phyloP scores from a whole-genome alignment of 2,329 filamentous ascomycete genomes.

The Penicillium sp. region DNA sequence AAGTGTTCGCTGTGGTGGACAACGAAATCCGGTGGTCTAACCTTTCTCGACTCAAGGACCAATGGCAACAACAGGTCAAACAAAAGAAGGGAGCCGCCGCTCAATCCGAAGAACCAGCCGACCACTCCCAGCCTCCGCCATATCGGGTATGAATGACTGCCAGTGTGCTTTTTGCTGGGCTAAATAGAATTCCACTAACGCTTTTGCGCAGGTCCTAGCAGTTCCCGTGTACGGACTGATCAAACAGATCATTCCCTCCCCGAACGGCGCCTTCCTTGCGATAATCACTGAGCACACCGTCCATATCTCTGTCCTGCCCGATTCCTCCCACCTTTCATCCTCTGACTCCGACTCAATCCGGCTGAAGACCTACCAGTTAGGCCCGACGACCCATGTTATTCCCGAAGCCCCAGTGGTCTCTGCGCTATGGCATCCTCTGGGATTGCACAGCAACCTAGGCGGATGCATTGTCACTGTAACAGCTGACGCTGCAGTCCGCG shows the following conservation, averaged over 20 bases:
- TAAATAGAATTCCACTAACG: conserved; percentile 8
- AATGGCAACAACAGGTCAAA: conserved; percentile 44
- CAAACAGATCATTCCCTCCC: conserved; percentile 78
- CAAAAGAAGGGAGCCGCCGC: conserved; percentile 29
- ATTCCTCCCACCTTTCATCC: conserved; percentile 69
- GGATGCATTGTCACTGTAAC: conserved; percentile 84
- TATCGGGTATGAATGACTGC: conserved; percentile 29
- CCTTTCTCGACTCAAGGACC: conserved; percentile 71
- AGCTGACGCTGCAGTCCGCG: conserved; percentile 76
- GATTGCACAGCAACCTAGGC: conserved; percentile 61
- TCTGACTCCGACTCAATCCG: conserved; percentile 67
- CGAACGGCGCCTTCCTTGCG: conserved; percentile 74
- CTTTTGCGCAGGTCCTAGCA: conserved; percentile 60
- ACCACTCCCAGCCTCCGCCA: conserved; percentile 35
- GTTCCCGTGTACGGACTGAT: conserved; percentile 77
- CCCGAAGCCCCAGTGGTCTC: conserved; percentile 77
- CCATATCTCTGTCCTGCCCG: conserved; percentile 80
- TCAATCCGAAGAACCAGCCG: conserved; percentile 20
- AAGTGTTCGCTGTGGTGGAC: conserved; percentile 83
- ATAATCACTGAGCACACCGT: conserved; percentile 84
- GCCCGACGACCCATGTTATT: conserved; percentile 85
- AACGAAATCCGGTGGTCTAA: conserved; percentile 92
- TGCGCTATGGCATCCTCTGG: conserved; percentile 87
- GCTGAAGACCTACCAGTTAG: conserved; percentile 84
- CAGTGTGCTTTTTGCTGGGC: background rate